These are phyloP conservation scores for Phanerochaete sordida DNA, from an alignment of 768 basidiomycete genomes.

Conservation along the genomic window DNA sequence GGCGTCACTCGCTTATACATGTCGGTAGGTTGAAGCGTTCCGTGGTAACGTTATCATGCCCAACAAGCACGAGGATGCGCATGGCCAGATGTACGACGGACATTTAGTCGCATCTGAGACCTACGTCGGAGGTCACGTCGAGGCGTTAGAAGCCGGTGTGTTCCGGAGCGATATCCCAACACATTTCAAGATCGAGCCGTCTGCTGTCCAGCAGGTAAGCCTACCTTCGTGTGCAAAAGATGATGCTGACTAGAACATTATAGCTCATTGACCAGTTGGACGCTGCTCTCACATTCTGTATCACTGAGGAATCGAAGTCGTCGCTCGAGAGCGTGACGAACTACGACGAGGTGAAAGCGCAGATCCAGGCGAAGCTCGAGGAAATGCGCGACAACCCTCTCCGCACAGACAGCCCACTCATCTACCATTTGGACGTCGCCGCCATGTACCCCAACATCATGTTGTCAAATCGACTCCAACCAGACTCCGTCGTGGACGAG, in stretches of 20 bases:
- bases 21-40: conserved; percentile 89
- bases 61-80: conserved; percentile 90
- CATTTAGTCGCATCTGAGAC: conserved; percentile 97
- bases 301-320: conserved; percentile 78
- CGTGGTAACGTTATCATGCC: conserved; percentile 94
- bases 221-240: neutral
- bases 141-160: conserved; percentile 96
- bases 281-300: conserved; percentile 84
- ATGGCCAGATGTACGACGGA: conserved; percentile 91
- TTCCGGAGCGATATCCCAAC: conserved; percentile 94
- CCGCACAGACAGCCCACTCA: conserved; percentile 87
- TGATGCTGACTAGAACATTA: neutral
- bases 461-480: conserved; percentile 98
- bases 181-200: conserved; percentile 92
- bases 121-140: conserved; percentile 98
- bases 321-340: conserved; percentile 85
- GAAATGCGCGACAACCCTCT: conserved; percentile 88
- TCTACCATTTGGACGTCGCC: conserved; percentile 98
- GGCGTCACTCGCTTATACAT: conserved; percentile 2
- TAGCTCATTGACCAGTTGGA: conserved; percentile 95
- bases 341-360: conserved; percentile 86
- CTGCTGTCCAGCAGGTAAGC: conserved; percentile 76
- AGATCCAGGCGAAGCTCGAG: conserved; percentile 78
- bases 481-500: conserved; percentile 97
- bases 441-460: conserved; percentile 99